Percentiles rank a stretch among this genome's conserved stretches.
Evolutionary conservation across 129 eudicot genomes (phyloP).

Genomic region (Silybum marianum): DNA sequence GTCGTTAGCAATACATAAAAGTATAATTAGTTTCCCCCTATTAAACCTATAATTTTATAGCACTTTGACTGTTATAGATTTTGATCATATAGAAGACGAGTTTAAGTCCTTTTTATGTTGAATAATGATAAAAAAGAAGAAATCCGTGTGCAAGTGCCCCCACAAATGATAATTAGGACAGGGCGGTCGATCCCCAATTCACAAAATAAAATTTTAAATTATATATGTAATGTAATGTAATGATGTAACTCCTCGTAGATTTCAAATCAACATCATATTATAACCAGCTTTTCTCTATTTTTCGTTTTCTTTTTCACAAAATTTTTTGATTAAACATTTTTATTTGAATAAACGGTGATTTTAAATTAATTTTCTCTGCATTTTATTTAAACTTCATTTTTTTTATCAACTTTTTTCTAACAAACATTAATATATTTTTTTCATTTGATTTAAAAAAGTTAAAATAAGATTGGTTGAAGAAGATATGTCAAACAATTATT

Average conservation of each 20-base stretch:
- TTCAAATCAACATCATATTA: conserved; percentile 30
- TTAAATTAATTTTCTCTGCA: neutral
- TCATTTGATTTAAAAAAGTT: neutral
- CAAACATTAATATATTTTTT: neutral
- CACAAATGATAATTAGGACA: conserved; percentile 18
- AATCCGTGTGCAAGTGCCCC: conserved; percentile 18
- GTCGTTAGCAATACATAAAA: no score
- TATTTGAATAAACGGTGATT: neutral
- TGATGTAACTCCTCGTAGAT: conserved; percentile 21
- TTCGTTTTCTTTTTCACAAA: neutral
- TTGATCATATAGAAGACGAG: neutral
- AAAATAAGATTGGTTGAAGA: no score
- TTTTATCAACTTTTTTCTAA: neutral
- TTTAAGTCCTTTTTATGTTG: neutral
- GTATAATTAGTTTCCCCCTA: no score
- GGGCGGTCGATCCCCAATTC: neutral
- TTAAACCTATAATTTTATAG: neutral
- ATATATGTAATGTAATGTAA: neutral
- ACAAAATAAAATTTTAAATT: neutral
- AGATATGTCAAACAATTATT: no score
- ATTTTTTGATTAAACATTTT: no score
- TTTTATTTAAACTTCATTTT: neutral
- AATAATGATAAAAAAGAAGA: neutral
- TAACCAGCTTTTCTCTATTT: conserved; percentile 8
- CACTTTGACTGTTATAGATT: neutral